phyloP scores from a whole-genome alignment of 371 early-diverging fungal species.

The Mucor racemosus region DNA sequence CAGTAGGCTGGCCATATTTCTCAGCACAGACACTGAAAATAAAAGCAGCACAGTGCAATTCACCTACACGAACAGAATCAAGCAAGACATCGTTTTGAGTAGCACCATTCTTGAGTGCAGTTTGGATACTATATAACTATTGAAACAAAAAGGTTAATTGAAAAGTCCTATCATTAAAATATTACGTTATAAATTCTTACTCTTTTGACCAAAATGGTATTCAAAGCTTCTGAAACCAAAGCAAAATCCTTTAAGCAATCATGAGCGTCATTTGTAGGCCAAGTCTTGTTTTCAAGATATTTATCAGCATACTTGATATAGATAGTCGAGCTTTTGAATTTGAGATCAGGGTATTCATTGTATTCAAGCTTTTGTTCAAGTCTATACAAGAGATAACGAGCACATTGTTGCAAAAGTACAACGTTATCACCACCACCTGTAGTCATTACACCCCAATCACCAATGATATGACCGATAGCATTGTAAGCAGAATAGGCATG shows the following conservation, averaged over 20 bases:
- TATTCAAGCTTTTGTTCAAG: constrained; percentile 34
- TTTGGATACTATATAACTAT: constrained; percentile 38
- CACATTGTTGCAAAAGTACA: constrained; percentile 67
- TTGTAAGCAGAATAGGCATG: constrained; percentile 74
- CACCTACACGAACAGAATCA: constrained; percentile 41
- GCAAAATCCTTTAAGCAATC: constrained; percentile 35
- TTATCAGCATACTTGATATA: constrained; percentile 38
- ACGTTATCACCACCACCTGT: constrained; percentile 79
- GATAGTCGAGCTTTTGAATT: constrained; percentile 42
- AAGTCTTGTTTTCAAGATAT: constrained; percentile 31
- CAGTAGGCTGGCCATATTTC: constrained; percentile 38
- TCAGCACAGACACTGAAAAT: constrained; percentile 35
- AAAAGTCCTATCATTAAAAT: too few relatives aligned
- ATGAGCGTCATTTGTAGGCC: constrained; percentile 28
- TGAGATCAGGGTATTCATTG: constrained; percentile 33
- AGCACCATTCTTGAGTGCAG: constrained; percentile 27
- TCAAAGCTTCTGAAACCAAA: constrained; percentile 36
- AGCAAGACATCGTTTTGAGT: constrained; percentile 35
- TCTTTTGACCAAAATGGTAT: constrained; percentile 41
- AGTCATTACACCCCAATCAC: constrained; percentile 72
- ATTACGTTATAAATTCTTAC: constrained; percentile 23
- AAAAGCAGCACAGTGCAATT: constrained; percentile 45
- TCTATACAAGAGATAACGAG: constrained; percentile 35
- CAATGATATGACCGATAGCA: constrained; percentile 63
- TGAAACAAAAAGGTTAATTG: not conserved